Conservation (phyloP, 2,329 filamentous ascomycete species). For the Hortaea sp. region DNA sequence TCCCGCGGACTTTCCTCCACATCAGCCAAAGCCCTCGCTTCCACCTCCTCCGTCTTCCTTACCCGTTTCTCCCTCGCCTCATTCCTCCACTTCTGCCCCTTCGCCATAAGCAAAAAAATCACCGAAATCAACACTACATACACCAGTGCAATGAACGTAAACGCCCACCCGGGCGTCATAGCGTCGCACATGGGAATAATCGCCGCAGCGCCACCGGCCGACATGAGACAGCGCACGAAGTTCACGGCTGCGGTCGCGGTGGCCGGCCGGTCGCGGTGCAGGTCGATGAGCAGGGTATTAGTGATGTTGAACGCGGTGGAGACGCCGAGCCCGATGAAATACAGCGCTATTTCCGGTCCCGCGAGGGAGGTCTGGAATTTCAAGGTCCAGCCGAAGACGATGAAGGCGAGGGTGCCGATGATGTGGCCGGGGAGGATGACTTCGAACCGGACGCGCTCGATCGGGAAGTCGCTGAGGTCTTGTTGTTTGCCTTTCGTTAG, state of each 20-base stretch:
- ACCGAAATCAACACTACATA: constrained; percentile 12
- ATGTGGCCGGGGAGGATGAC: constrained; percentile 29
- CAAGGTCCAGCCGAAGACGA: constrained; percentile 36
- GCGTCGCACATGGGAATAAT: constrained; percentile 25
- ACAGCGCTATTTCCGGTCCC: constrained; percentile 39
- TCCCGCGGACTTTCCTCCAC: background rate
- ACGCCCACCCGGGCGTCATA: constrained; percentile 9
- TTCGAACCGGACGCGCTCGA: constrained; percentile 37
- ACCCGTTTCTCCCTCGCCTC: constrained; percentile 9
- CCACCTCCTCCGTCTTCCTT: constrained; percentile 1
- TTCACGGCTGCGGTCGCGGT: constrained; percentile 37
- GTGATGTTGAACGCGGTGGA: constrained; percentile 32
- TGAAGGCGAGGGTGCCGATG: constrained; percentile 23
- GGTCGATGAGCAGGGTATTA: constrained; percentile 37
- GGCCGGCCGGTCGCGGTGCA: constrained; percentile 31
- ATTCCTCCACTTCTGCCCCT: constrained; percentile 13
- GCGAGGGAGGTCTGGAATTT: constrained; percentile 27
- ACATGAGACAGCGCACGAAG: constrained; percentile 33
- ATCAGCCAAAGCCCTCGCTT: background rate
- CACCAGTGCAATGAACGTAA: constrained; percentile 11
- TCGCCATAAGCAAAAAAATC: constrained; percentile 15
- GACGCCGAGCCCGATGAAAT: constrained; percentile 22
- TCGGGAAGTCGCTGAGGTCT: constrained; percentile 42
- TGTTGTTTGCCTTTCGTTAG: constrained; percentile 50
- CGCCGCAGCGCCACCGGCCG: constrained; percentile 30